Conservation (phyloP, 495 filamentous ascomycete species). For the Penicillium bialowiezense region DNA sequence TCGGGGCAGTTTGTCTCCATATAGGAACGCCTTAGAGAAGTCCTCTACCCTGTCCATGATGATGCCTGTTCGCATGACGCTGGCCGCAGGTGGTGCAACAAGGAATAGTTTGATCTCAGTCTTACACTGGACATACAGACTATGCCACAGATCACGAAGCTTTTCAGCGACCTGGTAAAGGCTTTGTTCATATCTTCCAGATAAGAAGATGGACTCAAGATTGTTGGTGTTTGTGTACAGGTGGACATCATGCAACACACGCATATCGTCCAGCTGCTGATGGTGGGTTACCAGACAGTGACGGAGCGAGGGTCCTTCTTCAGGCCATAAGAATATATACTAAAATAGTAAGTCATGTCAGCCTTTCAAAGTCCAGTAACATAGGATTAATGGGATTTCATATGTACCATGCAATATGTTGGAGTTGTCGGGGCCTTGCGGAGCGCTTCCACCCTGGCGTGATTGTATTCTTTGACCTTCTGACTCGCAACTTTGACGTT, state of each 20-base stretch:
- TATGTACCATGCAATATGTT: background rate
- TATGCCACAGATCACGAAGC: background rate
- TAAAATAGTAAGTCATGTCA: background rate
- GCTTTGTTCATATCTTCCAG: background rate
- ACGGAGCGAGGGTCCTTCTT: background rate
- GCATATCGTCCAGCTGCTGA: background rate
- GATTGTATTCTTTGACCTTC: background rate
- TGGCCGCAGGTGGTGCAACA: background rate
- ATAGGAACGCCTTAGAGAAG: background rate
- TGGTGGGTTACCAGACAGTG: background rate
- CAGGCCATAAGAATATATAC: background rate
- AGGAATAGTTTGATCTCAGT: slow-evolving; percentile 3
- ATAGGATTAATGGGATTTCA: background rate
- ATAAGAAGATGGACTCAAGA: background rate
- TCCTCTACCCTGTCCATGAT: background rate
- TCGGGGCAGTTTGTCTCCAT: background rate
- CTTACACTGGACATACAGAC: background rate
- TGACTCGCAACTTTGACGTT: background rate
- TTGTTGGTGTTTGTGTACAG: background rate
- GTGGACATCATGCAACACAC: background rate
- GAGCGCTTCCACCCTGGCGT: background rate
- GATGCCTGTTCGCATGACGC: background rate
- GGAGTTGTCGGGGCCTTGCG: background rate
- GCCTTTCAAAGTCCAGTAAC: background rate
- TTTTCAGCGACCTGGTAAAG: background rate